phyloP scores from a whole-genome alignment of 1,284 basidiomycete species.

The Chalciporus sp. region DNA sequence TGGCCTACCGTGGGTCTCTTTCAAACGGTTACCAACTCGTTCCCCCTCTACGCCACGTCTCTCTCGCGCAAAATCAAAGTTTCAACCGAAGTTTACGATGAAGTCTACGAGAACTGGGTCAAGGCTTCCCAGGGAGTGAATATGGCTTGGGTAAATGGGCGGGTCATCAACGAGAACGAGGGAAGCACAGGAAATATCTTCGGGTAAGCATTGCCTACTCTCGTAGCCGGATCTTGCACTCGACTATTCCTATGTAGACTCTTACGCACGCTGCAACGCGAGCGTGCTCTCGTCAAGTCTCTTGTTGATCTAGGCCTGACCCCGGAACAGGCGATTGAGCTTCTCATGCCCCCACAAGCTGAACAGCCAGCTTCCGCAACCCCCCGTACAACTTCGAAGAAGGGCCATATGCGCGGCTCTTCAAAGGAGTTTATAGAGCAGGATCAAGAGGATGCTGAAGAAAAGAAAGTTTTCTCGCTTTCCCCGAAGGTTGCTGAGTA shows the following conservation, averaged over 20 bases:
- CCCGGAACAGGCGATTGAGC: conserved; percentile 63
- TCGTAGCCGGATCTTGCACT: neutral
- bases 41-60: conserved; percentile 80
- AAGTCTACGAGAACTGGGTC: conserved; percentile 59
- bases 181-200: conserved; percentile 59
- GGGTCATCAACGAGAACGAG: conserved; percentile 60
- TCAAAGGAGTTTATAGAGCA: conserved; percentile 9
- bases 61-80: conserved; percentile 68
- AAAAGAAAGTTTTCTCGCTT: conserved; percentile 21
- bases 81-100: conserved; percentile 53
- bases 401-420: conserved; percentile 12
- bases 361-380: conserved; percentile 4
- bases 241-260: conserved; percentile 45
- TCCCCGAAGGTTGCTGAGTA: conserved; percentile 42
- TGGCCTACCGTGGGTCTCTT: conserved; percentile 59
- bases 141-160: conserved; percentile 81
- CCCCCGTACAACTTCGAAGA: neutral
- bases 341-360: conserved; percentile 63
- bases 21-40: conserved; percentile 79
- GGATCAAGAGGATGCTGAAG: conserved; percentile 4
- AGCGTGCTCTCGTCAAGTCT: conserved; percentile 65
- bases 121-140: conserved; percentile 57
- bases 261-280: conserved; percentile 70
- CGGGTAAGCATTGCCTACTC: conserved; percentile 38
- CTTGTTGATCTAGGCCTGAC: conserved; percentile 66